Base-by-base conservation (phyloP, 257 asterid species). In the Rauvolfia tetraphylla region DNA sequence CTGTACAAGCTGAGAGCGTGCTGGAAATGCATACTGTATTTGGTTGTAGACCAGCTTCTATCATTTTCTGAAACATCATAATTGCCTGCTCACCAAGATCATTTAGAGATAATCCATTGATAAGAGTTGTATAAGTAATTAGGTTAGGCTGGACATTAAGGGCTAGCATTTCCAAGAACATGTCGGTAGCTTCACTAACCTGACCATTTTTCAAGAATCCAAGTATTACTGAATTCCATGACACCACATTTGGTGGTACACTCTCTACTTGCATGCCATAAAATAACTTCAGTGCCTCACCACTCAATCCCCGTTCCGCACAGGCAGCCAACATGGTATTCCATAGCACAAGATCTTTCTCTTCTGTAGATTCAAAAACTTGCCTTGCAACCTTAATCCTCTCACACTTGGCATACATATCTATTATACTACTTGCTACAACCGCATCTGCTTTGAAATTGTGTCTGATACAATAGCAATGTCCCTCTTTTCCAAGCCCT, bases 331-430 rank as follows among this genome's bases (percentile, higher is more conserved):
- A 56, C 71, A 80, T 27, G 29, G 81, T 71, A 75, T 80, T 83
- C 87, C 87, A 83, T 63, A 77, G 68, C 31, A 83, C 82, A 51
- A 73, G 54, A 77, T 73, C 84, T 68, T 73, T 77, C 57, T 76
- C 77, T 9, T 9, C 2, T 44, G 75, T 76, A 38, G 46, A 67
- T 75, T 80, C 80, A 74, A 83, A 83, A 73, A 80, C 82, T 33
- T 65, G 75, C 54, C 77, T 77, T 67, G 86, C 86, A 61, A 68
- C 77, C 3, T 46, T 36, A 22, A 83, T 58, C 68, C 66, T 79
- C 56, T 54, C 77, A 67, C 83, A 77, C 54, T 80, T 83, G 63
- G 84, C 82, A 71, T 83, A 80, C 87, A 83, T 77, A 71, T 78
- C 62, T 14, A 83, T 34, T 11, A 78, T 74, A 68, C 76, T 74